These are phyloP conservation scores for Blastobotrys mokoenaii DNA, from an alignment of 805 yeast genomes.

Conservation along the genomic window DNA sequence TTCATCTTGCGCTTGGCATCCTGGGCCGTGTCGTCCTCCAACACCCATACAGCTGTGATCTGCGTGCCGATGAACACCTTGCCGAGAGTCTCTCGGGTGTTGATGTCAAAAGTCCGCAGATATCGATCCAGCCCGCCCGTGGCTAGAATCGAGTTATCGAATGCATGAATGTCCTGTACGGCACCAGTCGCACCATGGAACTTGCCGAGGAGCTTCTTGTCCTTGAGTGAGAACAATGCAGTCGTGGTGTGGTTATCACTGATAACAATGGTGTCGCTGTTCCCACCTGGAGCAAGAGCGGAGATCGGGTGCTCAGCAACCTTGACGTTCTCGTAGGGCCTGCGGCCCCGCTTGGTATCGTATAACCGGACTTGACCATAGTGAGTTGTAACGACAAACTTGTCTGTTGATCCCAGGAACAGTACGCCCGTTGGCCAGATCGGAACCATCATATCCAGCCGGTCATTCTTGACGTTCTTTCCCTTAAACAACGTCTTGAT, in stretches of 20 bases:
- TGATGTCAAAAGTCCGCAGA: constrained; percentile 63
- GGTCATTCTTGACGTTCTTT: constrained; percentile 75
- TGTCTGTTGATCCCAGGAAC: constrained; percentile 33
- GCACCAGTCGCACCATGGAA: constrained; percentile 74
- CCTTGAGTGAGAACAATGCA: constrained; percentile 41
- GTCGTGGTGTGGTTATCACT: constrained; percentile 66
- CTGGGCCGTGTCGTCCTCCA: constrained; percentile 36
- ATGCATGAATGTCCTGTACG: constrained; percentile 36
- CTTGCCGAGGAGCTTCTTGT: constrained; percentile 38
- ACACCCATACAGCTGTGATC: constrained; percentile 42
- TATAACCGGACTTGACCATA: constrained; percentile 73
- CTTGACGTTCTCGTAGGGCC: constrained; percentile 54
- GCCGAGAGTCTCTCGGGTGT: constrained; percentile 49
- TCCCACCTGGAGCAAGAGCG: constrained; percentile 30
- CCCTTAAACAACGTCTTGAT: constrained; percentile 48
- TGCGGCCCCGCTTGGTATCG: constrained; percentile 56
- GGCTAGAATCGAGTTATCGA: constrained; percentile 35
- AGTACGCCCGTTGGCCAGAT: constrained; percentile 62
- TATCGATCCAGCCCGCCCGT: constrained; percentile 88
- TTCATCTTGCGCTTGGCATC: constrained; percentile 15
- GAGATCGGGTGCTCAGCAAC: constrained; percentile 48
- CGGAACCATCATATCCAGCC: constrained; percentile 72
- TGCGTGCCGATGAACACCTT: constrained; percentile 75
- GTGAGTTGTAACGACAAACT: constrained; percentile 50
- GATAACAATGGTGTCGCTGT: constrained; percentile 44